Evolutionary conservation across 176 grass and related monocot species (phyloP).

Genomic region (Bonia amplexicaulis): DNA sequence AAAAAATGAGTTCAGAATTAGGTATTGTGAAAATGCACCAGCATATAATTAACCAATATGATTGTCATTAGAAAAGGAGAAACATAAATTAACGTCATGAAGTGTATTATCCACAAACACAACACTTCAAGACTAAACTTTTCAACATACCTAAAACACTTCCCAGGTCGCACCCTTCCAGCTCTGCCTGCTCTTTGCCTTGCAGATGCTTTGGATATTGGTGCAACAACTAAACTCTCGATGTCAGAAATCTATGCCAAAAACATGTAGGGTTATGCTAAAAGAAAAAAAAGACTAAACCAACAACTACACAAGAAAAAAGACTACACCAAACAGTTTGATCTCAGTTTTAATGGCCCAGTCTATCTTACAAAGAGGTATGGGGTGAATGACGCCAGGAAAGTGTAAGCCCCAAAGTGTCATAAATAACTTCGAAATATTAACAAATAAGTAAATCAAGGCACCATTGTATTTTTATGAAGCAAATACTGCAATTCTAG

Average conservation of each 20-base stretch:
- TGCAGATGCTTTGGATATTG: constrained; percentile 97
- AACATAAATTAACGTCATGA: neutral
- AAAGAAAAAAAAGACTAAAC: neutral
- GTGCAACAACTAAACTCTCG: constrained; percentile 82
- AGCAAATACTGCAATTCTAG: neutral
- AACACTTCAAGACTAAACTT: neutral
- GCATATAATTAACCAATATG: neutral
- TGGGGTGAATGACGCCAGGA: neutral
- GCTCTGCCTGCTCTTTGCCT: constrained; percentile 91
- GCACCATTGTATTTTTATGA: neutral
- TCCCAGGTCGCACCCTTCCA: constrained; percentile 89
- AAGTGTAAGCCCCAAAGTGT: neutral
- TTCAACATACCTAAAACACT: constrained; percentile 75
- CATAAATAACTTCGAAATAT: neutral
- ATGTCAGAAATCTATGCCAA: constrained; percentile 73
- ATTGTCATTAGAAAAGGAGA: neutral
- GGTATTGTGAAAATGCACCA: neutral
- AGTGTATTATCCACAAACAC: neutral
- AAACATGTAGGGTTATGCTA: neutral
- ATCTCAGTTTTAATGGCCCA: neutral
- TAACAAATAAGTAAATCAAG: neutral
- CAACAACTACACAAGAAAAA: neutral
- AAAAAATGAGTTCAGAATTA: neutral
- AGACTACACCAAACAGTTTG: neutral
- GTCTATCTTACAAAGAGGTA: neutral